Evolutionary conservation across 306 rosid species (phyloP).

Genomic region (Trichosanthes truncata): DNA sequence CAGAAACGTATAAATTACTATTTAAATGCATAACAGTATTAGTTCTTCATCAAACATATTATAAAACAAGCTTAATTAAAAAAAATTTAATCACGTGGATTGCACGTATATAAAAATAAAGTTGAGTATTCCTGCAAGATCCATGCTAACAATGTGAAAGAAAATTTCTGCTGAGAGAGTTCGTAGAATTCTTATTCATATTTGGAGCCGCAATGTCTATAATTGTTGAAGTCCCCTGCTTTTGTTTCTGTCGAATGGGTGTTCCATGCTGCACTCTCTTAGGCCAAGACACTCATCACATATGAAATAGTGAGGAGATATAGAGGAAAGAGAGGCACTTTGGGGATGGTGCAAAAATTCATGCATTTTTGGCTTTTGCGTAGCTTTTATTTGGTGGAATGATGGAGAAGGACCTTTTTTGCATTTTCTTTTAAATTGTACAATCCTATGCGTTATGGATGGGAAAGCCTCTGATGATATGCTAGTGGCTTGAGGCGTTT

Average conservation of each 20-base stretch:
- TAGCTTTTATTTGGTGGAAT: background rate
- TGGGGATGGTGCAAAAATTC: background rate
- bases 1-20: no score
- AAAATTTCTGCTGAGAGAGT: background rate
- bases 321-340: background rate
- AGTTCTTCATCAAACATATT: background rate
- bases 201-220: background rate
- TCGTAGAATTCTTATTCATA: background rate
- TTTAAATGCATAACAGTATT: no score
- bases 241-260: background rate
- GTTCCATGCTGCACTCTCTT: background rate
- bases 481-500: background rate
- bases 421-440: background rate
- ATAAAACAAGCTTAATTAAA: background rate
- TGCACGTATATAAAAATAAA: no score
- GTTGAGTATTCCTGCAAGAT: background rate
- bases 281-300: background rate
- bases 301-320: background rate
- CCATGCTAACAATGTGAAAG: background rate
- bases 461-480: background rate
- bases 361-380: background rate
- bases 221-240: background rate
- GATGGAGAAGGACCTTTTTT: background rate
- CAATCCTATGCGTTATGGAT: background rate
- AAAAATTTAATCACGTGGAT: no score